Base-by-base conservation (phyloP, 2,329 filamentous ascomycete genomes). In the Alternaria incomplexa region DNA sequence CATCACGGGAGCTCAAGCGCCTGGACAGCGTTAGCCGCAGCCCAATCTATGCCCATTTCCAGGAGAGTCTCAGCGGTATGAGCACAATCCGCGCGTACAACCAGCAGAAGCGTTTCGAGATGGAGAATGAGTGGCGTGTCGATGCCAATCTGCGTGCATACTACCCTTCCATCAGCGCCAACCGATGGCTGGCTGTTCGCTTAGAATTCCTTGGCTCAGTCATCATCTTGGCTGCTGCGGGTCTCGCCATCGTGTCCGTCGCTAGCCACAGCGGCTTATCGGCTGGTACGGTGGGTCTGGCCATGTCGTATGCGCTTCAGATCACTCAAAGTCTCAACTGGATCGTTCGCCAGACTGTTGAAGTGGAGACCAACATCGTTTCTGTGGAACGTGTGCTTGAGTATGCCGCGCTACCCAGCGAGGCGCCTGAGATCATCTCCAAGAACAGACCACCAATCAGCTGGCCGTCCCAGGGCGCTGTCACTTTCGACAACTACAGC, bases 291-390 rank as follows among this genome's bases (percentile, higher is more conserved):
- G 94, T 98, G 56, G 96, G 96, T 84, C 85, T 99, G 74, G 89
- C 92, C 67, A 97, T 99, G 93, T 97, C 95, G 50, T 97, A 98
- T 81, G 96, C 94, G 43, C 87, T 99, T 67, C 93, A 97, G 83
- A 98, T 99, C 76, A 99, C 96, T 2, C 92, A 95, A 70, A 97
- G 94, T 36, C 87, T 99, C 74, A 99, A 98, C 84, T 99, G 96
- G 96, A 97, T 99, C 75, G 96, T 99, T 55, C 90, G 96, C 62
- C 96, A 99, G 82, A 97, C 94, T 0, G 96, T 99, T 32, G 96
- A 99, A 81, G 96, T 99, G n/a, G 96, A 99, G 85, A 98, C 95
- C n/a, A 99, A 99, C 81, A 99, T 99, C 75, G 95, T 99, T 48
- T 97, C 95, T 10, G 96, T 99, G 40, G 96, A 99, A 85, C 91